These are phyloP conservation scores for Imleria badia DNA, from an alignment of 768 basidiomycete species.

Conservation along the genomic window DNA sequence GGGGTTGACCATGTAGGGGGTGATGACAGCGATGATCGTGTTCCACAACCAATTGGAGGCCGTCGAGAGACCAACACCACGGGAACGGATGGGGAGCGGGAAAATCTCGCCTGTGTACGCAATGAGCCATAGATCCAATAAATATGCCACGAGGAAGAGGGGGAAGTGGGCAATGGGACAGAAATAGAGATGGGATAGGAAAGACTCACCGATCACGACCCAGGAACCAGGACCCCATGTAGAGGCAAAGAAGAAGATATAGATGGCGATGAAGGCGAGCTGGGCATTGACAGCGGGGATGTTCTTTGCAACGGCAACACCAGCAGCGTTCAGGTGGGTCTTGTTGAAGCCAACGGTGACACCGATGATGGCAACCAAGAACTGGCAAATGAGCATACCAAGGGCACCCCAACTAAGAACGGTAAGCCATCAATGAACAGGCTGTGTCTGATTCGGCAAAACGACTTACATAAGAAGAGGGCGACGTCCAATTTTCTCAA, in stretches of 20 bases:
- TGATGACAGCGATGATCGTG: slow-evolving; percentile 38
- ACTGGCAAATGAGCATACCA: slow-evolving; percentile 86
- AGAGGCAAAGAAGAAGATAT: slow-evolving; percentile 39
- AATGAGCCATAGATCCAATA: not conserved
- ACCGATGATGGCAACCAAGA: slow-evolving; percentile 69
- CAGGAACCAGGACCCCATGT: slow-evolving; percentile 75
- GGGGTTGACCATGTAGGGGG: slow-evolving; percentile 49
- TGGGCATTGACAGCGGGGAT: slow-evolving; percentile 64
- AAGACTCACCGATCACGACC: slow-evolving; percentile 36
- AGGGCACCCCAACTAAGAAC: slow-evolving; percentile 56
- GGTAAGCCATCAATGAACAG: not conserved
- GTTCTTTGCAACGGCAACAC: slow-evolving; percentile 30
- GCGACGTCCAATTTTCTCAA: slow-evolving; percentile 83
- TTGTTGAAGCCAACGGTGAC: slow-evolving; percentile 41
- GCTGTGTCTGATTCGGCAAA: not conserved
- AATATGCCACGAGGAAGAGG: no score
- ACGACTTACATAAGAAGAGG: slow-evolving; percentile 43
- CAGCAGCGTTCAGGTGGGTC: slow-evolving; percentile 24
- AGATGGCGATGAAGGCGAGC: slow-evolving; percentile 54
- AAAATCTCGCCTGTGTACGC: slow-evolving; percentile 71
- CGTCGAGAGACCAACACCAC: slow-evolving; percentile 76
- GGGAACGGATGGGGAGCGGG: slow-evolving; percentile 79
- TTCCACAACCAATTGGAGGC: slow-evolving; percentile 83
- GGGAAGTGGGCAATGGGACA: not conserved
- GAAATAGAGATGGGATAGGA: not conserved